Percentiles rank a stretch among this genome's conserved stretches.
Conservation (phyloP, 2,329 filamentous ascomycete genomes). For the Botrytis fabae region DNA sequence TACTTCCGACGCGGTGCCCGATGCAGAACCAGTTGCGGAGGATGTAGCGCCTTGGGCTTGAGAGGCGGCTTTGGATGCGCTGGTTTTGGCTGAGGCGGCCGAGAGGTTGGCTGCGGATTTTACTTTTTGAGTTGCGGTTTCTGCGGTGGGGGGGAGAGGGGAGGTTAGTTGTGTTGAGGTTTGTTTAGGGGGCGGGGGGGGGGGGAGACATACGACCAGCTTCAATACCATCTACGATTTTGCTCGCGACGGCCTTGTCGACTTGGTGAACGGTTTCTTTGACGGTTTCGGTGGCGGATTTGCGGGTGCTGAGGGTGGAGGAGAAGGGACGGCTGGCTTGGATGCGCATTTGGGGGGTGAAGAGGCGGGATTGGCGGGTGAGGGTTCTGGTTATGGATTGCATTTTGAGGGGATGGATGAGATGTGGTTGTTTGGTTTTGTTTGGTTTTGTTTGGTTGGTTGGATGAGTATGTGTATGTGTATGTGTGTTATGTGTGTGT, state of each 20-base stretch:
- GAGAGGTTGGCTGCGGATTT: slow-evolving; percentile 47
- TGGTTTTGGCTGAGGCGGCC: slow-evolving; percentile 42
- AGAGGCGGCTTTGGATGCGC: background rate
- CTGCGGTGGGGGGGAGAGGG: slow-evolving; percentile 28
- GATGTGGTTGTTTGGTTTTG: background rate
- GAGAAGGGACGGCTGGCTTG: background rate
- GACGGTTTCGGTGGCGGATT: background rate
- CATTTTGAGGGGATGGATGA: background rate
- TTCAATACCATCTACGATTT: slow-evolving; percentile 62
- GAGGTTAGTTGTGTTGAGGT: background rate
- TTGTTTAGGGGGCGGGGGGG: background rate
- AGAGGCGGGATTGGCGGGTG: background rate
- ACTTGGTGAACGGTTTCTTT: slow-evolving; percentile 62
- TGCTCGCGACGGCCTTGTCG: slow-evolving; percentile 60
- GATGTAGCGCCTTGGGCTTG: slow-evolving; percentile 44
- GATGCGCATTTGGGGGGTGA: background rate
- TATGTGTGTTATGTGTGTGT: background rate
- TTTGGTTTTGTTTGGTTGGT: background rate
- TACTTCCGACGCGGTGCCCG: slow-evolving; percentile 41
- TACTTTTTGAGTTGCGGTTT: slow-evolving; percentile 48
- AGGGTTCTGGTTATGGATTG: background rate
- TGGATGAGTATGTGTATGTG: background rate
- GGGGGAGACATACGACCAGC: slow-evolving; percentile 51
- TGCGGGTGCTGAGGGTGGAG: background rate
- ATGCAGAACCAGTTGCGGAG: slow-evolving; percentile 27